Evolutionary conservation across 2,329 filamentous ascomycete genomes (phyloP), one percentile per base, ranked within the genome.

Genomic region (Eutypa lata): DNA sequence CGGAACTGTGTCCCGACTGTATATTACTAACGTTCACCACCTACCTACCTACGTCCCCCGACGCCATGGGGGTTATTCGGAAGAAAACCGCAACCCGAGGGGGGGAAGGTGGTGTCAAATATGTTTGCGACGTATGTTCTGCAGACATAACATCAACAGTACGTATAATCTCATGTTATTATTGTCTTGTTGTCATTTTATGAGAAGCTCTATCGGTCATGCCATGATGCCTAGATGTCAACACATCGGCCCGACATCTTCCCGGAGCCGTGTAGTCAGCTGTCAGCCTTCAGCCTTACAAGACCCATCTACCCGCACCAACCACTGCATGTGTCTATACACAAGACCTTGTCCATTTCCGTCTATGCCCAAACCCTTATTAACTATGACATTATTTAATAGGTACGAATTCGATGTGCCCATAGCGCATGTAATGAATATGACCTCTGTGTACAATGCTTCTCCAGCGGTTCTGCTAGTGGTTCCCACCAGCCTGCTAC

Each of bases 71-170:
- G 63, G 89, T 96, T 66, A 96, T 97, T 70, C 89, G 92, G 69
- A 97, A 97, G 80, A 97, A 97, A 77, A 94, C 90, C 55, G 89
- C 89, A 61, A 86, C 87, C 51, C 82, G 90, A 67, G 90, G 90
- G 57, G 91, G 88, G 49, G 91, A 97, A 69, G 91, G 89, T 47
- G 90, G 90, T 58, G 89, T 91, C 31, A 97, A 97, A 71, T 99
- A 96, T 71, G 91, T 97, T 60, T 99, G 94, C 77, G 95, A 99
- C 72, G 88, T 96, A 54, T 99, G 94, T 72, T 96, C 91, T 44
- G 90, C 90, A 53, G 94, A 99, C 71, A 96, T 99, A 62, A 99
- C 94, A 46, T 94, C 92, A 5, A 99, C 94, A 46, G 94, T 96
- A 81, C 66, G 88, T 79, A 44, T 57, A 56, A 26, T 47, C 46